Conservation (phyloP, 2,329 filamentous ascomycete genomes). For the Chrysoporthe puriensis region DNA sequence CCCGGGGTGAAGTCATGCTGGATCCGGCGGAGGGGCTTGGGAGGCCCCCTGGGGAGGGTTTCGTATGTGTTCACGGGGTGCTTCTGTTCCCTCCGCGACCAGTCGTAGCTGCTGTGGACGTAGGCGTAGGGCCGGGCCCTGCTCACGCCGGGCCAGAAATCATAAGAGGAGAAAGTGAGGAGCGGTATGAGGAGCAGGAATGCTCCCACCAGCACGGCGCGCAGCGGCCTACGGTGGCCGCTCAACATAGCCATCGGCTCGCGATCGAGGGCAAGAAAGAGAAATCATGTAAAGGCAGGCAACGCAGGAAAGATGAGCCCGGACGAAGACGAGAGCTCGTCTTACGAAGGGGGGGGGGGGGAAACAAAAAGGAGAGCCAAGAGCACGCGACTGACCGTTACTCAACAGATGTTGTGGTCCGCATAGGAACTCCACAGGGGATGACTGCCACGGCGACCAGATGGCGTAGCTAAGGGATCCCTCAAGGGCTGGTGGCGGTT, state of each 20-base stretch:
- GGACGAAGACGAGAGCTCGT: not conserved
- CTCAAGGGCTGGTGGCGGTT: not conserved
- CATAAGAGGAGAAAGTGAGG: slow-evolving; percentile 30
- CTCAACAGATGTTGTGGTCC: not conserved
- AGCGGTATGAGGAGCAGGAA: slow-evolving; percentile 28
- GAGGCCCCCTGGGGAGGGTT: slow-evolving; percentile 40
- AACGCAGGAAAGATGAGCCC: not conserved
- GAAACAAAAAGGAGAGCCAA: slow-evolving; percentile 1
- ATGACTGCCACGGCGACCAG: not conserved
- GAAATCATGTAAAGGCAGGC: not conserved
- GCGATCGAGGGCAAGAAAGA: slow-evolving; percentile 13
- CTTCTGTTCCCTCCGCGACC: slow-evolving; percentile 34
- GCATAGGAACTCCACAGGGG: not conserved
- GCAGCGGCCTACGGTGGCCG: slow-evolving; percentile 22
- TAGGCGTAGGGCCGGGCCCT: slow-evolving; percentile 30
- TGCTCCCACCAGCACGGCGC: slow-evolving; percentile 16
- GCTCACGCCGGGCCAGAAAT: slow-evolving; percentile 22
- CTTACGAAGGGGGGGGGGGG: not conserved
- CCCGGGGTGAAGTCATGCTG: slow-evolving; percentile 41
- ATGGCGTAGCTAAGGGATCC: not conserved
- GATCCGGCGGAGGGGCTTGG: slow-evolving; percentile 45
- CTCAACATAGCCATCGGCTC: slow-evolving; percentile 23
- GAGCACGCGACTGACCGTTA: not conserved
- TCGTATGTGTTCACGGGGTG: slow-evolving; percentile 31
- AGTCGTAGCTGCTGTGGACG: slow-evolving; percentile 37